phyloP scores from a whole-genome alignment of 2,329 filamentous ascomycete species.

The Fusarium solani-melongenae region DNA sequence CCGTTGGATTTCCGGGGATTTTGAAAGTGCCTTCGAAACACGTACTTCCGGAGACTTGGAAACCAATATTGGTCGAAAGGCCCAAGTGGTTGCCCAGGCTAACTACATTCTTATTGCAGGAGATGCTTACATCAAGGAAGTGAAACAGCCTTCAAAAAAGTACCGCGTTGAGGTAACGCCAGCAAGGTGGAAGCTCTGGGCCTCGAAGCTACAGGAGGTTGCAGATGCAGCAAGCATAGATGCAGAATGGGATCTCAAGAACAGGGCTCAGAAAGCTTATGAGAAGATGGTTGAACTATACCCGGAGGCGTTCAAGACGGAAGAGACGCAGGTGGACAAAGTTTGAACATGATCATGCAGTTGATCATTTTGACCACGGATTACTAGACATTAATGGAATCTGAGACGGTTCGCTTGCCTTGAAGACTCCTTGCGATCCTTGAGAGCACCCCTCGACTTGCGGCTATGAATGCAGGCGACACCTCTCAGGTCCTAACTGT shows the following conservation, averaged over 20 bases:
- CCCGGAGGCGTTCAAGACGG: background rate
- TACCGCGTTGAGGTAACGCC: background rate
- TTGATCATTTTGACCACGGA: too few relatives aligned
- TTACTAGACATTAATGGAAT: background rate
- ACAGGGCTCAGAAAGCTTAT: background rate
- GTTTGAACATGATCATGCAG: background rate
- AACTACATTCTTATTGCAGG: constrained; percentile 16
- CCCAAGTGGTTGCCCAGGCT: background rate
- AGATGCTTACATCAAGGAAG: background rate
- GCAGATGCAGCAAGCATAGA: background rate
- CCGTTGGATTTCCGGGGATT: background rate
- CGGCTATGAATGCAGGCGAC: background rate
- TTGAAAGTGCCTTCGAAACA: background rate
- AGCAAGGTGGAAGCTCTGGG: constrained; percentile 9
- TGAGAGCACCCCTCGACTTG: background rate
- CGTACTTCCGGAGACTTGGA: background rate
- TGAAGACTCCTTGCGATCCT: fast-evolving
- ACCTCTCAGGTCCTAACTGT: background rate
- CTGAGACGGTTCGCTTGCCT: background rate
- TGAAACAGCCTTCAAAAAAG: background rate
- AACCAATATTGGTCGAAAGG: background rate
- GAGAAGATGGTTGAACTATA: background rate
- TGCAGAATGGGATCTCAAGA: background rate
- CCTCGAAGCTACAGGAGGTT: background rate
- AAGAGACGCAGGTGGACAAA: background rate